Base-by-base conservation (phyloP, 441 rosid species). In the Erodium texanum region DNA sequence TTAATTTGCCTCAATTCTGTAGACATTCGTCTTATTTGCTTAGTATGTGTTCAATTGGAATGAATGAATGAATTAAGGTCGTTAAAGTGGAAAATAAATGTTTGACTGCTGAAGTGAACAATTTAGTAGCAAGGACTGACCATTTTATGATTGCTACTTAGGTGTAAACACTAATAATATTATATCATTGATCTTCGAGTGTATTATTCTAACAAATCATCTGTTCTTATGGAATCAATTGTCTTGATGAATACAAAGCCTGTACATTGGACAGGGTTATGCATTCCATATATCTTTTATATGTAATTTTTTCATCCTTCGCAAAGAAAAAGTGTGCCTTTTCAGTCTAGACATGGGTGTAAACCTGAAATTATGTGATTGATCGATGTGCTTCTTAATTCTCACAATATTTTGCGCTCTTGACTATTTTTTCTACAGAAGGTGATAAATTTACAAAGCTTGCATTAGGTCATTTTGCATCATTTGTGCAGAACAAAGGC, bases 1-100 rank as follows among this genome's bases (percentile, higher is more conserved):
- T 23, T 68, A 24, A 62, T 73, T 68, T 27, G 34, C 70, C 62
- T 29, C 41, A 19, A 16, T 62, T 73, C 24, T 43, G 34, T 19
- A 5, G 22, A 9, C 62, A 12, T 62, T 62, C 65, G 11, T 62
- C 15, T 38, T 54, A 18, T 32, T 20, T 54, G 59, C n/a, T 18
- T 23, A 27, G 1, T 27, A 4, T 4, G 29, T 27, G 4, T 27
- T 27, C 29, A 27, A 22, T 4, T 20, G 10, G 20, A 22, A n/a
- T 24, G 32, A 14, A n/a, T 24, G 32, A 14, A 38, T 38, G 11
- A 38, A 3, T 38, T 38, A 38, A 38, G 45, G 45, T 7, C 11
- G 9, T 38, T 38, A 38, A 38, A 38, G 45, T 7, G 11, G 6
- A 38, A 38, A 38, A 64, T 14, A 2, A 56, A 16, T 16, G 22